Evolutionary conservation across 495 filamentous ascomycete species (phyloP).

Genomic region (Cetradonia linearis): DNA sequence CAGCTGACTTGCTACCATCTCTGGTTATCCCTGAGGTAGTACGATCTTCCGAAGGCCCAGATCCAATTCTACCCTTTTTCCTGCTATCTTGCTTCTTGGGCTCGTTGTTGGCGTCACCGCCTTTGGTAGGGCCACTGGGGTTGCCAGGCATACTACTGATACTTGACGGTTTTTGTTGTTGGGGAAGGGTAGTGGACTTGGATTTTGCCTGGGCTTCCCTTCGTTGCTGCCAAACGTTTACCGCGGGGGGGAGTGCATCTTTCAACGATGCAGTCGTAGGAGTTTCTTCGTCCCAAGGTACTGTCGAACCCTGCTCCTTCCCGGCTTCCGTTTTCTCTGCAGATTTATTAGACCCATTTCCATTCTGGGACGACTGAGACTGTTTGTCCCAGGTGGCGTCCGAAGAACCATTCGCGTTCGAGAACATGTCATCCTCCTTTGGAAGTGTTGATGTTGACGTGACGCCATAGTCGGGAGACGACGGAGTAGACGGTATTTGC

Average conservation of each 20-base stretch:
- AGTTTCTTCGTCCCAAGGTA: slow-evolving; percentile 38
- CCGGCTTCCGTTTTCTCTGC: slow-evolving; percentile 38
- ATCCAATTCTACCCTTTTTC: slow-evolving; percentile 26
- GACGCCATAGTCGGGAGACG: slow-evolving; percentile 57
- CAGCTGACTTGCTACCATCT: slow-evolving; percentile 34
- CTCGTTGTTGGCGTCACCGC: slow-evolving; percentile 29
- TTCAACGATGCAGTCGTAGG: slow-evolving; percentile 54
- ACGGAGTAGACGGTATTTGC: slow-evolving; percentile 44
- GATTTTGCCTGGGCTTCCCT: slow-evolving; percentile 56
- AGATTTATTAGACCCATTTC: slow-evolving; percentile 25
- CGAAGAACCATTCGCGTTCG: slow-evolving; percentile 52
- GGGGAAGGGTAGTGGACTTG: slow-evolving; percentile 21
- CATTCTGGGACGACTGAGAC: slow-evolving; percentile 43
- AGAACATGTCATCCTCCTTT: slow-evolving; percentile 63
- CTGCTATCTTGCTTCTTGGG: slow-evolving; percentile 24
- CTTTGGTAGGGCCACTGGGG: slow-evolving; percentile 25
- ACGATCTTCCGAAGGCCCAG: slow-evolving; percentile 29
- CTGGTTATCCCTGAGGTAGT: slow-evolving; percentile 31
- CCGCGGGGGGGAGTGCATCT: slow-evolving; percentile 67
- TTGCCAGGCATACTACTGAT: neutral
- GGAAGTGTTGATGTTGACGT: slow-evolving; percentile 53
- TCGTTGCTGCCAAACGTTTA: slow-evolving; percentile 79
- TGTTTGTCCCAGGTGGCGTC: slow-evolving; percentile 59
- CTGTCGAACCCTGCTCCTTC: slow-evolving; percentile 33
- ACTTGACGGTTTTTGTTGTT: slow-evolving; percentile 27